These are phyloP conservation scores for Amphirosellinia nigrospora DNA, from an alignment of 495 filamentous ascomycete species.

Conservation along the genomic window DNA sequence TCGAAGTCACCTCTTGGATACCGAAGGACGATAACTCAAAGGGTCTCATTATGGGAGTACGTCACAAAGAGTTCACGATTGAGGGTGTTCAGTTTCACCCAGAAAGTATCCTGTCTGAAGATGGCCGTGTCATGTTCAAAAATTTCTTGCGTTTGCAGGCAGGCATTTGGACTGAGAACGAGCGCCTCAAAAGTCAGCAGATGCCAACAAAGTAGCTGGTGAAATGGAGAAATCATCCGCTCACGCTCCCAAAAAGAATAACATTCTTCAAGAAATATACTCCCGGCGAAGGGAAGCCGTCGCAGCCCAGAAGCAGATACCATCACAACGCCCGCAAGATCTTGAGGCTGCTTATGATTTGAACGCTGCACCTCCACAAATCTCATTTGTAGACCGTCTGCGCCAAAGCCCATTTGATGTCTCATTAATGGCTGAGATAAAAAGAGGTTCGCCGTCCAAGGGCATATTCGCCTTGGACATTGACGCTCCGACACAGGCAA, in stretches of 20 bases:
- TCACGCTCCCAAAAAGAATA: conserved; percentile 64
- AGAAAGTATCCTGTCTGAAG: conserved; percentile 91
- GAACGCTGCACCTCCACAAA: conserved; percentile 82
- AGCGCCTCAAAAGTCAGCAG: conserved; percentile 51
- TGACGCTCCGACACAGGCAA: conserved; percentile 87
- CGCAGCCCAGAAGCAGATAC: conserved; percentile 81
- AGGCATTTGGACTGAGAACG: conserved; percentile 89
- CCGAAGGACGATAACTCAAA: conserved; percentile 67
- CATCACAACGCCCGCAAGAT: conserved; percentile 81
- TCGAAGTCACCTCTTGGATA: conserved; percentile 93
- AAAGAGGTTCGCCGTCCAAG: conserved; percentile 95
- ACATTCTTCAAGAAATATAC: conserved; percentile 92
- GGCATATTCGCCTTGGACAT: conserved; percentile 87
- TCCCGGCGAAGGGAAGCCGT: conserved; percentile 79
- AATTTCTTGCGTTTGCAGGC: conserved; percentile 89
- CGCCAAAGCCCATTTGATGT: conserved; percentile 80
- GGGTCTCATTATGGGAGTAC: conserved; percentile 93
- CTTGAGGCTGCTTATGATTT: conserved; percentile 87
- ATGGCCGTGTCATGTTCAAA: conserved; percentile 85
- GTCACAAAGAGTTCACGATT: conserved; percentile 86
- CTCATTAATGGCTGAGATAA: conserved; percentile 95
- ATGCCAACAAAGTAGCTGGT: conserved; percentile 26
- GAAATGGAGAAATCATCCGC: conserved; percentile 17
- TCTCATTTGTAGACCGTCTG: conserved; percentile 80
- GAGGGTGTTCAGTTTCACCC: conserved; percentile 98